Evolutionary conservation across 805 yeast genomes (phyloP), one percentile per base, ranked within the genome.

Genomic region (Candida methanosorbosa): DNA sequence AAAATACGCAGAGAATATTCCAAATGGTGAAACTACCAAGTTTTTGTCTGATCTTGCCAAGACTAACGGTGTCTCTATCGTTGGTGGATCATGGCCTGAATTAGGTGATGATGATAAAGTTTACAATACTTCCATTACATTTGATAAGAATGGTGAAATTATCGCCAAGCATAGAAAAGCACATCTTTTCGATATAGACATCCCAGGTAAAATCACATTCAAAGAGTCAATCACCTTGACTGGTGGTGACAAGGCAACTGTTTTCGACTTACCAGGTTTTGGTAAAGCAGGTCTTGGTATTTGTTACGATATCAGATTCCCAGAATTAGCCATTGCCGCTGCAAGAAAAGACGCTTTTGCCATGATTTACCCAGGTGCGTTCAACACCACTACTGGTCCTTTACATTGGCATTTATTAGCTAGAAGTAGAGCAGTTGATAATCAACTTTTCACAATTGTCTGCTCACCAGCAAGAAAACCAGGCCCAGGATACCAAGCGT

Each of bases 81-180:
- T 90, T 29, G 97, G 97, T 13, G 98, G 98, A 13, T 85, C 96
- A 1, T 76, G 84, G 44, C 97, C 97, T 1, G 98, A 92, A 56
- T 48, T 70, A 20, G 75, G 67, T 30, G 75, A 68, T 12, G 75
- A 70, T 32, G 66, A 68, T 36, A 75, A 76, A 43, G 50, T 77
- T 20, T 82, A 73, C 69, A 77, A 88, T 63, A 78, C 94, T 21
- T 74, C 84, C 32, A 50, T 85, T 50, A 68, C 94, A 3, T 90
- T 85, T 53, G 58, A 75, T 40, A 80, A 79, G 2, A 31, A 55
- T 3, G 98, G 98, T 3, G 69, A 76, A 27, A 64, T 88, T 37
- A 73, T 90, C 36, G 96, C 86, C 32, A 83, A 80, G 49, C 97
- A 86, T 57, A 72, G 97, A 45, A 90, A 90, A 52, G 88, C 77